Conservation (phyloP, 2,329 filamentous ascomycete species). For the Exserohilum turcica region DNA sequence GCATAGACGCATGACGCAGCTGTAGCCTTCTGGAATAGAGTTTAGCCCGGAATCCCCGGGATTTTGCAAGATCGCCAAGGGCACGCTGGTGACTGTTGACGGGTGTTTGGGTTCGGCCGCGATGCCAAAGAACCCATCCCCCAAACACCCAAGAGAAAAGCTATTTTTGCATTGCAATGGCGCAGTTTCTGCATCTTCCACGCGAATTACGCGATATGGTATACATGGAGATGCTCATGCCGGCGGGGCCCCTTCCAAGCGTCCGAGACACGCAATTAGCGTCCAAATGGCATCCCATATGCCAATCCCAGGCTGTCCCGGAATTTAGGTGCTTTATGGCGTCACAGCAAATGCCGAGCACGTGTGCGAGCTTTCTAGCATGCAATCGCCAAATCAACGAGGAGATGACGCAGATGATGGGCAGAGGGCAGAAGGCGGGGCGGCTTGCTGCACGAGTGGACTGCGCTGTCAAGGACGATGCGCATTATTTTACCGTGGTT, state of each 20-base stretch:
- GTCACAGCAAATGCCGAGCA: slow-evolving; percentile 27
- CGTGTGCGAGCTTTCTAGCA: slow-evolving; percentile 38
- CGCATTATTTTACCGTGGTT: slow-evolving; percentile 42
- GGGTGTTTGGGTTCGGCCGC: background rate
- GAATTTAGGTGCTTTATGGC: slow-evolving; percentile 37
- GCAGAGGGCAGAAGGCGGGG: slow-evolving; percentile 22
- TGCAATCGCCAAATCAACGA: slow-evolving; percentile 36
- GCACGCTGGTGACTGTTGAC: background rate
- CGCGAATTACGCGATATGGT: slow-evolving; percentile 44
- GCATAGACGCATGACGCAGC: background rate
- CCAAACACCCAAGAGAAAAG: background rate
- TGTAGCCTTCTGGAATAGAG: background rate
- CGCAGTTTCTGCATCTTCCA: slow-evolving; percentile 36
- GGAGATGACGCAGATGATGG: slow-evolving; percentile 36
- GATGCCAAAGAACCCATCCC: background rate
- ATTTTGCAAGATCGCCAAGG: background rate
- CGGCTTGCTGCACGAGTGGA: slow-evolving; percentile 32
- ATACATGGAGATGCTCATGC: slow-evolving; percentile 36
- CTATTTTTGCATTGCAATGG: slow-evolving; percentile 18
- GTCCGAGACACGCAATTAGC: slow-evolving; percentile 24
- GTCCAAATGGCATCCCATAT: slow-evolving; percentile 23
- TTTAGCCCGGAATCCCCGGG: background rate
- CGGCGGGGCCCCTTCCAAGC: slow-evolving; percentile 26
- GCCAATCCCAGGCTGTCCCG: slow-evolving; percentile 20
- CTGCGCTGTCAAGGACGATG: slow-evolving; percentile 38